phyloP scores from a whole-genome alignment of 306 rosid genomes.

The Malus asiatica region DNA sequence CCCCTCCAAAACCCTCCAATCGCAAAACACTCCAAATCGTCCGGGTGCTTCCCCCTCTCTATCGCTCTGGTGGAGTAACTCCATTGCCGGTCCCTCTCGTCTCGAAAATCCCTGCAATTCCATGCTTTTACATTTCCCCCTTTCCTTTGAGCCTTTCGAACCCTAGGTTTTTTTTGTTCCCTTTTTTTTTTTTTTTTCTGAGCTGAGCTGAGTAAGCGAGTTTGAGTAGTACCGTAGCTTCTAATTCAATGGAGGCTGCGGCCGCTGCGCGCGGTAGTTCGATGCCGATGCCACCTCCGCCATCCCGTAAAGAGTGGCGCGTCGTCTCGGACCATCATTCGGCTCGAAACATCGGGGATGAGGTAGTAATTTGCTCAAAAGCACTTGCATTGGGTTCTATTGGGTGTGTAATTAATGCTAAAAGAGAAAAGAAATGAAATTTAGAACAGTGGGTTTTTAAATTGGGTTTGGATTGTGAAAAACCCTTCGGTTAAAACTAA shows the following conservation, averaged over 20 bases:
- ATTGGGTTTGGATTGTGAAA: not conserved
- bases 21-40: conserved; percentile 12
- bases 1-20: conserved; percentile 35
- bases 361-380: conserved; percentile 46
- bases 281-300: conserved; percentile 43
- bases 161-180: conserved; percentile 42
- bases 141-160: not conserved
- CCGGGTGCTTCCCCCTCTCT: not conserved
- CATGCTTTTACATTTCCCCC: conserved; percentile 25
- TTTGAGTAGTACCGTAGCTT: conserved; percentile 25
- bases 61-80: not conserved
- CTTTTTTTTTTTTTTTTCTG: not conserved
- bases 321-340: conserved; percentile 77
- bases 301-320: conserved; percentile 78
- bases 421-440: not conserved
- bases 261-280: conserved; percentile 60
- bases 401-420: not conserved
- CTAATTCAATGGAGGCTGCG: conserved; percentile 69
- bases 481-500: not conserved
- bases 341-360: conserved; percentile 52
- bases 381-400: conserved; percentile 28
- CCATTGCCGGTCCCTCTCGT: not conserved
- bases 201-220: conserved; percentile 10
- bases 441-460: not conserved
- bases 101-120: conserved; percentile 4